Conservation (phyloP, 495 filamentous ascomycete species). For the Podospora australis region DNA sequence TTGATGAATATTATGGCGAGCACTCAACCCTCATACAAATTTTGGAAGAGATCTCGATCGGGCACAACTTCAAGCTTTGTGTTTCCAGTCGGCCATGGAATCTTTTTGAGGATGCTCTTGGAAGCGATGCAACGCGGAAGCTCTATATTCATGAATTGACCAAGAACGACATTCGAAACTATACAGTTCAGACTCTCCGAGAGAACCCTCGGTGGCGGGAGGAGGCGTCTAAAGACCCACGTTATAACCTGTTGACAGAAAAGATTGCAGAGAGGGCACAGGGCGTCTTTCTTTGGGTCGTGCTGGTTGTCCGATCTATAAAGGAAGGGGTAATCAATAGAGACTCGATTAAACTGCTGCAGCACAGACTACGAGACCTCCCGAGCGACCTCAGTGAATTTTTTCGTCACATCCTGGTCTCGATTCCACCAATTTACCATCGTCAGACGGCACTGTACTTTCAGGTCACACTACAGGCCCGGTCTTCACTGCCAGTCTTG, state of each 20-base stretch:
- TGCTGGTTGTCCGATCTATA: conserved; percentile 3
- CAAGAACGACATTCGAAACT: conserved; percentile 7
- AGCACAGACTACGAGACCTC: background rate
- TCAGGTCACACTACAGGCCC: background rate
- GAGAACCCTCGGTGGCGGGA: conserved; percentile 16
- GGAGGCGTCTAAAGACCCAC: background rate
- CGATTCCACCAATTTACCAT: background rate
- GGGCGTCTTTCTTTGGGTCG: conserved; percentile 15
- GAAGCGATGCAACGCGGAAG: background rate
- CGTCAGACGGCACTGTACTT: background rate
- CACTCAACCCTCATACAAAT: conserved; percentile 10
- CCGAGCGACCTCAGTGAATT: background rate
- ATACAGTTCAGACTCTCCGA: conserved; percentile 17
- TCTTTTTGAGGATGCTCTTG: background rate
- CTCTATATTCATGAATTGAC: conserved; percentile 15
- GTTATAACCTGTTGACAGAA: background rate
- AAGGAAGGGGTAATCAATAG: background rate
- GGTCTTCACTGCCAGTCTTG: background rate
- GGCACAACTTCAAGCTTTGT: conserved; percentile 32
- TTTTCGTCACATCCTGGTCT: background rate
- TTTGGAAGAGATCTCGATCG: background rate
- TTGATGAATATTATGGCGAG: conserved; percentile 31
- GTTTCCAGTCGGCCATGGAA: conserved; percentile 22
- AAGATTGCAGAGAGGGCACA: background rate
- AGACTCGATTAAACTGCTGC: background rate